Percentiles rank a stretch among this genome's conserved stretches.
Conservation (phyloP, 2,329 filamentous ascomycete species). For the Fusarium xylarioides region DNA sequence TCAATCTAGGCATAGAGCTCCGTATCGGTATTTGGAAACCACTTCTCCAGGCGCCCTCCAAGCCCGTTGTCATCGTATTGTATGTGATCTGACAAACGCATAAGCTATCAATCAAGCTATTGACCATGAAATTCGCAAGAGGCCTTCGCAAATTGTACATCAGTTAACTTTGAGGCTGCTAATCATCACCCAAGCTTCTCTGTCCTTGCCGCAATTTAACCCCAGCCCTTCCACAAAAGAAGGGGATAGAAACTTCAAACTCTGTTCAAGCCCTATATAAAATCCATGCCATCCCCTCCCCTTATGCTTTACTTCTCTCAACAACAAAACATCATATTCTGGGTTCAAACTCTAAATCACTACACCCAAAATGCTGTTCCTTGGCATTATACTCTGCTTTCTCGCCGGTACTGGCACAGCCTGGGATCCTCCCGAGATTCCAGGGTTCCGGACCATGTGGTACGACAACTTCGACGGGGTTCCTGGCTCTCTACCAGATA, state of each 20-base stretch:
- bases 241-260: fast-evolving
- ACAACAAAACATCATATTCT: neutral
- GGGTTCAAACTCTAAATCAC: neutral
- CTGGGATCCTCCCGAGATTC: constrained; percentile 40
- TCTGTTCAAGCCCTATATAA: neutral
- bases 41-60: too few species aligned
- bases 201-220: neutral
- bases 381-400: neutral
- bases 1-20: too few species aligned
- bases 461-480: constrained; percentile 55
- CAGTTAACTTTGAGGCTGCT: neutral
- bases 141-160: too few species aligned
- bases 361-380: neutral
- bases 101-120: too few species aligned
- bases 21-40: too few species aligned
- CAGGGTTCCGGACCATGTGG: constrained; percentile 54
- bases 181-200: too few species aligned
- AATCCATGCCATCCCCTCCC: too few species aligned
- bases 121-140: too few species aligned
- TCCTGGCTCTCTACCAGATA: constrained; percentile 48
- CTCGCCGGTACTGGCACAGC: neutral
- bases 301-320: neutral
- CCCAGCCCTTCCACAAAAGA: neutral
- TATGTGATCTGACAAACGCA: too few species aligned
- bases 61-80: too few species aligned